phyloP scores from a whole-genome alignment of 2,329 filamentous ascomycete genomes.

The Cadophora sp. region DNA sequence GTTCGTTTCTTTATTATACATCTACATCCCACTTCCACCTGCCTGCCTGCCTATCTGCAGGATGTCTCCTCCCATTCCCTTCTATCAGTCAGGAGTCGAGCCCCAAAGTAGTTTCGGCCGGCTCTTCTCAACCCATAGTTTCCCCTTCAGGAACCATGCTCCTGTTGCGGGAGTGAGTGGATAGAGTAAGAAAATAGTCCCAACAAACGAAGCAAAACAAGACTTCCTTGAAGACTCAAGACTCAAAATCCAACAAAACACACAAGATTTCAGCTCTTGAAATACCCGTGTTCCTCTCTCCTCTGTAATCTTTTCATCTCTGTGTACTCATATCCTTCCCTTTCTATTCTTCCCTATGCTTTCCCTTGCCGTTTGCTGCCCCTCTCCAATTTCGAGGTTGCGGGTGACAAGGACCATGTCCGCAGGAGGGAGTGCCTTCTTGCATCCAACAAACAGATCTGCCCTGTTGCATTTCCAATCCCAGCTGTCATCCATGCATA shows the following conservation, averaged over 20 bases:
- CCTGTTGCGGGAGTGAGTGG: too few relatives aligned
- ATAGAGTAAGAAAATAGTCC: background rate
- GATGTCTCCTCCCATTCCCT: background rate
- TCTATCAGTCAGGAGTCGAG: background rate
- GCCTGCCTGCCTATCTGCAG: background rate
- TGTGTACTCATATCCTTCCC: conserved; percentile 4
- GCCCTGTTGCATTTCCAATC: background rate
- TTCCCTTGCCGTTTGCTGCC: background rate
- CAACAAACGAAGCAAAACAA: background rate
- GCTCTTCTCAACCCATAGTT: too few relatives aligned
- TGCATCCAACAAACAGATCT: background rate
- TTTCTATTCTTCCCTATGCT: background rate
- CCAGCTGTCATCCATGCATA: background rate
- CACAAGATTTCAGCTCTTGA: conserved; percentile 44
- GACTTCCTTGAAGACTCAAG: background rate
- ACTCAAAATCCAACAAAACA: conserved; percentile 25
- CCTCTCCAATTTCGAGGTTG: background rate
- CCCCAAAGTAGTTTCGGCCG: too few relatives aligned
- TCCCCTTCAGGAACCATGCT: background rate
- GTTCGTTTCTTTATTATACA: background rate
- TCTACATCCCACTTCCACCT: background rate
- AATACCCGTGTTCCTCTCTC: conserved; percentile 35
- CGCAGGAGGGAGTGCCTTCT: background rate
- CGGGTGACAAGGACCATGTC: background rate
- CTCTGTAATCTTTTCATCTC: conserved; percentile 4